Evolutionary conservation across 2,329 filamentous ascomycete species (phyloP), one percentile per base, ranked within the genome.

Genomic region (Colletotrichum lentis): DNA sequence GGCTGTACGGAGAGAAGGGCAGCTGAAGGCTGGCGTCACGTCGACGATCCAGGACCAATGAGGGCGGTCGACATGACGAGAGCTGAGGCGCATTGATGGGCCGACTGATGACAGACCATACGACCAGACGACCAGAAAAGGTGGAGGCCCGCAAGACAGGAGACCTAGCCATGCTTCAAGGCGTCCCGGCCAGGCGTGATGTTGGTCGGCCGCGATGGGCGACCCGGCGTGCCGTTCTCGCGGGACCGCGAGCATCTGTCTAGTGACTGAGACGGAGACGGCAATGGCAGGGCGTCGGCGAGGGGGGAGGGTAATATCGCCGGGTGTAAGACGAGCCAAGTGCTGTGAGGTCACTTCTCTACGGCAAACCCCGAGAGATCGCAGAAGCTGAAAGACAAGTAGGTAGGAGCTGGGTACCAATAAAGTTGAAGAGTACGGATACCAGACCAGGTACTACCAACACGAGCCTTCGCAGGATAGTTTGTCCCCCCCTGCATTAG

Each of bases 211-310:
- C 62, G 37, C 31, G 55, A 56, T 43, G 50, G 39, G 35, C 41
- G 54, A 50, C 61, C 61, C 55, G 61, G 61, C 64, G 64, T 64
- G 64, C 64, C 60, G 31, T 67, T 47, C 46, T 67, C 35, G 24
- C 41, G 53, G 64, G 14, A 41, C 12, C 16, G 22, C n/a, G 56
- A 5, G 35, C 57, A 50, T 35, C 55, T 24, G 27, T 35, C 31
- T 10, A 35, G 31, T 35, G 31, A 35, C 31, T 35, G 31, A 35
- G 31, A 35, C 31, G 31, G 31, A 35, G 31, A 10, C 43, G 24
- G 20, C 12, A 5, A 35, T 14, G 24, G 10, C 7, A 37, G 22
- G 27, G 37, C n/a, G 20, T 44, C n/a, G n/a, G 37, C 31, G 27
- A 52, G n/a, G 24, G 2, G 24, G 24, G 24, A 4, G 2, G 24